These are phyloP conservation scores for Fusarium sp. DNA, from an alignment of 2,329 filamentous ascomycete genomes.

Conservation along the genomic window DNA sequence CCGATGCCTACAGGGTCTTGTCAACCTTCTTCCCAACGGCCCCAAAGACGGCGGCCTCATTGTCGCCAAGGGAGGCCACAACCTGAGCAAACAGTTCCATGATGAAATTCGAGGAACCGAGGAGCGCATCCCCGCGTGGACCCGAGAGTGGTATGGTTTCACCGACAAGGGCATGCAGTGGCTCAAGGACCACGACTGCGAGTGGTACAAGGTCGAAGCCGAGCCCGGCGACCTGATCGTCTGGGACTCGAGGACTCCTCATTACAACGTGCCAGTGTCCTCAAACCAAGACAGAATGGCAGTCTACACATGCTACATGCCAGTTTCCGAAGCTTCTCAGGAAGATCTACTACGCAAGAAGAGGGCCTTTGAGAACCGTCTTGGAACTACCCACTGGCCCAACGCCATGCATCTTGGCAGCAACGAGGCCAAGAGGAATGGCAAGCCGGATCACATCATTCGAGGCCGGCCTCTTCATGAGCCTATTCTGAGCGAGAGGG, in stretches of 20 bases:
- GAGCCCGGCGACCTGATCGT: conserved; percentile 58
- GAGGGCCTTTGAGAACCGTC: conserved; percentile 51
- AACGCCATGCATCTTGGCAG: conserved; percentile 44
- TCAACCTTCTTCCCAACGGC: conserved; percentile 55
- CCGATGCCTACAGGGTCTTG: conserved; percentile 63
- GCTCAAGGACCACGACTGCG: conserved; percentile 48
- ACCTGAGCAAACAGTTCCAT: conserved; percentile 49
- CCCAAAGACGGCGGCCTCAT: conserved; percentile 52
- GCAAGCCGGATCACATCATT: conserved; percentile 34
- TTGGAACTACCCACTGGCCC: conserved; percentile 58
- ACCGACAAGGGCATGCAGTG: conserved; percentile 53
- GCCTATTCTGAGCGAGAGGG: conserved; percentile 28
- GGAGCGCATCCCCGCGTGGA: conserved; percentile 54
- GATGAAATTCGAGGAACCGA: conserved; percentile 48
- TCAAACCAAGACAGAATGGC: conserved; percentile 53
- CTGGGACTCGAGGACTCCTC: conserved; percentile 53
- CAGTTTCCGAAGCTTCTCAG: conserved; percentile 32
- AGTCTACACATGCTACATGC: conserved; percentile 47
- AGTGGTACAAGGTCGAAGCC: conserved; percentile 54
- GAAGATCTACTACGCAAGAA: conserved; percentile 57
- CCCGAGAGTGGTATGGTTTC: conserved; percentile 47
- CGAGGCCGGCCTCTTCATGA: conserved; percentile 33
- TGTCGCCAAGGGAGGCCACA: conserved; percentile 43
- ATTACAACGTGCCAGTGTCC: conserved; percentile 55
- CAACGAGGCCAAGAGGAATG: conserved; percentile 34